Conservation (phyloP, 1,284 basidiomycete genomes). For the Boletellus deceptivus region DNA sequence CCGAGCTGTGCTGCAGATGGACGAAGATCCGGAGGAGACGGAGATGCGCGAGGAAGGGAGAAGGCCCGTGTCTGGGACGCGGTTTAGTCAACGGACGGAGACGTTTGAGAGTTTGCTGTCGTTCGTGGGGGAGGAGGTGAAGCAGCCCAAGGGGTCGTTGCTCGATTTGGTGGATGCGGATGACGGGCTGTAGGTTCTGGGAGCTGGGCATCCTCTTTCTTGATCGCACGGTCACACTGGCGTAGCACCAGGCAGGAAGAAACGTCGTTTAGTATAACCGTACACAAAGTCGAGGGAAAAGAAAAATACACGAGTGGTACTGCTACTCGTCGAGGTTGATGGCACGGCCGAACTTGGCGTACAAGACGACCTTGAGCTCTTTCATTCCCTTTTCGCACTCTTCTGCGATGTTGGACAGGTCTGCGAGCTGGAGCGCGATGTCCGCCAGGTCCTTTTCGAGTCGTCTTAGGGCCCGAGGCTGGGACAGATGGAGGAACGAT, state of each 20-base stretch:
- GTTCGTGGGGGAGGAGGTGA: conserved; percentile 59
- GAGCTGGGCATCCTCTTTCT: too few species aligned
- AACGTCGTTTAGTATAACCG: too few species aligned
- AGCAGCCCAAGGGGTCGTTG: conserved; percentile 60
- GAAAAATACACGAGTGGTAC: conserved; percentile 25
- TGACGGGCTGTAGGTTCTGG: conserved; percentile 23
- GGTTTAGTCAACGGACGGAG: conserved; percentile 60
- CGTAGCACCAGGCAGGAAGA: too few species aligned
- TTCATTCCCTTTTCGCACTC: conserved; percentile 87
- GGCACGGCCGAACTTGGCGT: conserved; percentile 90
- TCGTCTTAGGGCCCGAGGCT: conserved; percentile 69
- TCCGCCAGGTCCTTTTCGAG: conserved; percentile 69
- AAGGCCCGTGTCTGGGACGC: conserved; percentile 30
- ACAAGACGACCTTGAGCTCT: conserved; percentile 82
- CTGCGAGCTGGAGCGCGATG: conserved; percentile 59
- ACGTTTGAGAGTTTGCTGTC: conserved; percentile 66
- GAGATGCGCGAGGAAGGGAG: conserved; percentile 10
- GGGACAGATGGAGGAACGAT: conserved; percentile 79
- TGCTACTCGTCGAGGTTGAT: conserved; percentile 86
- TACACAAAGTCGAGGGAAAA: too few species aligned
- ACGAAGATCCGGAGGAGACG: conserved; percentile 39
- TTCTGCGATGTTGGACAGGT: conserved; percentile 56
- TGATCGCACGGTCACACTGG: too few species aligned
- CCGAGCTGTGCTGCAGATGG: conserved; percentile 29
- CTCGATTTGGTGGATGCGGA: conserved; percentile 51